Conservation (phyloP, 352 stramenopile species). For the Pythium brachiatum region DNA sequence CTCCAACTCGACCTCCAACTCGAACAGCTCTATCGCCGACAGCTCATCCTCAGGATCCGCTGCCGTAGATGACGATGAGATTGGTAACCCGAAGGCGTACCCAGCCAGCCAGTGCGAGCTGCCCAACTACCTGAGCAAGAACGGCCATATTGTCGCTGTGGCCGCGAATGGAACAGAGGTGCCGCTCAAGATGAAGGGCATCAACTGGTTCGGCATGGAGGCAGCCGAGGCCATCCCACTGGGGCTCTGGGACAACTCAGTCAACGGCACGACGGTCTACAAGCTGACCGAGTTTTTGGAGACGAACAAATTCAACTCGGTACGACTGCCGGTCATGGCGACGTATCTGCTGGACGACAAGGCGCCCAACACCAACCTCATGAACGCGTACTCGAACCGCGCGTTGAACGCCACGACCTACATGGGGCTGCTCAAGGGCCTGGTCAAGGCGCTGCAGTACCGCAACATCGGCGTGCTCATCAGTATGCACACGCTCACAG, state of each 20-base stretch:
- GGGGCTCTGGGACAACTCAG: constrained; percentile 73
- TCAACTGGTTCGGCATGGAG: constrained; percentile 85
- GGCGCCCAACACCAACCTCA: constrained; percentile 45
- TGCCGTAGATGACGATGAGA: constrained; percentile 1
- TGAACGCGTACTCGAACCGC: constrained; percentile 71
- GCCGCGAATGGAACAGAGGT: constrained; percentile 62
- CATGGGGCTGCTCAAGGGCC: constrained; percentile 68
- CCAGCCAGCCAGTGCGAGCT: constrained; percentile 38
- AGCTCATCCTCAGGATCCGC: background rate
- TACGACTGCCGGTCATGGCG: constrained; percentile 66
- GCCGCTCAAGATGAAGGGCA: constrained; percentile 64
- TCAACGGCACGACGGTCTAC: constrained; percentile 76
- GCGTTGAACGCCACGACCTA: constrained; percentile 70
- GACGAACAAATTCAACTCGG: constrained; percentile 81
- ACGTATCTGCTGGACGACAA: constrained; percentile 73
- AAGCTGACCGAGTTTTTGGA: constrained; percentile 71
- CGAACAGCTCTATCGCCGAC: background rate
- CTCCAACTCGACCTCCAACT: background rate
- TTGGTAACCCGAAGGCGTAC: constrained; percentile 22
- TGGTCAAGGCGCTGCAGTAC: constrained; percentile 66
- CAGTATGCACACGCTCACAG: constrained; percentile 70
- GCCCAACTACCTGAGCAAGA: constrained; percentile 76
- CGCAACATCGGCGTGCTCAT: constrained; percentile 76
- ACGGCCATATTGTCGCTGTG: constrained; percentile 57
- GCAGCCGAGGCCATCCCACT: constrained; percentile 67